Percentiles rank a stretch among this genome's conserved stretches.
These are phyloP conservation scores for Ogataea allantospora DNA, from an alignment of 805 yeast species.

Conservation along the genomic window DNA sequence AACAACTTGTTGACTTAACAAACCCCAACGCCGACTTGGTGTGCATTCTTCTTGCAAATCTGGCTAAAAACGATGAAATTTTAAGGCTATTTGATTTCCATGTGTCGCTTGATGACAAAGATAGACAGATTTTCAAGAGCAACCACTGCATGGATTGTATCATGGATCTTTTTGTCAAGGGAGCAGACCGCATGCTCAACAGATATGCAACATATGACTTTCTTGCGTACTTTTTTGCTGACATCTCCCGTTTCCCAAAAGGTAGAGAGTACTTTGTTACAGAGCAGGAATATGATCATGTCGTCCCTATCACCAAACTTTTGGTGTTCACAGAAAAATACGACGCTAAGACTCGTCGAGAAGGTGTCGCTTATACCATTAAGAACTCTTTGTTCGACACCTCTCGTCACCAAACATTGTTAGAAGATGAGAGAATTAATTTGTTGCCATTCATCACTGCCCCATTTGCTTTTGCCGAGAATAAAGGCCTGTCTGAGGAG, in stretches of 20 bases:
- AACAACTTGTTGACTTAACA: constrained; percentile 49
- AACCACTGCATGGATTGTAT: constrained; percentile 67
- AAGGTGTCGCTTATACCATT: constrained; percentile 89
- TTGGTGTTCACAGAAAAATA: constrained; percentile 80
- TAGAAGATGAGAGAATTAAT: constrained; percentile 63
- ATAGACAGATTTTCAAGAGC: constrained; percentile 54
- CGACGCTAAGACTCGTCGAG: constrained; percentile 76
- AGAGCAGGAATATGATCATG: constrained; percentile 67
- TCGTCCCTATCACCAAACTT: constrained; percentile 78
- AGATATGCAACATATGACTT: constrained; percentile 76
- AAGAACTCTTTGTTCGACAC: constrained; percentile 86
- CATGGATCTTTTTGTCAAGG: constrained; percentile 87
- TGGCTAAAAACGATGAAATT: constrained; percentile 75
- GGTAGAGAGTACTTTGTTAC: constrained; percentile 80
- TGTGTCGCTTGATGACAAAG: constrained; percentile 34
- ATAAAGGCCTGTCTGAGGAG: constrained; percentile 64
- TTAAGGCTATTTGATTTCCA: constrained; percentile 46
- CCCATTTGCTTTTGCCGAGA: constrained; percentile 70
- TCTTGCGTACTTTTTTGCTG: constrained; percentile 85
- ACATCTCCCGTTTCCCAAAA: constrained; percentile 68
- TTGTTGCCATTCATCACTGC: constrained; percentile 76
- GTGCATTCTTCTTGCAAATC: constrained; percentile 79
- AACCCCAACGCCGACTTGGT: constrained; percentile 76
- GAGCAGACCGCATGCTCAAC: constrained; percentile 69
- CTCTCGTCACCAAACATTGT: constrained; percentile 57